These are phyloP conservation scores for Mucor sp. DNA, from an alignment of 371 early-diverging fungal genomes.

Conservation along the genomic window DNA sequence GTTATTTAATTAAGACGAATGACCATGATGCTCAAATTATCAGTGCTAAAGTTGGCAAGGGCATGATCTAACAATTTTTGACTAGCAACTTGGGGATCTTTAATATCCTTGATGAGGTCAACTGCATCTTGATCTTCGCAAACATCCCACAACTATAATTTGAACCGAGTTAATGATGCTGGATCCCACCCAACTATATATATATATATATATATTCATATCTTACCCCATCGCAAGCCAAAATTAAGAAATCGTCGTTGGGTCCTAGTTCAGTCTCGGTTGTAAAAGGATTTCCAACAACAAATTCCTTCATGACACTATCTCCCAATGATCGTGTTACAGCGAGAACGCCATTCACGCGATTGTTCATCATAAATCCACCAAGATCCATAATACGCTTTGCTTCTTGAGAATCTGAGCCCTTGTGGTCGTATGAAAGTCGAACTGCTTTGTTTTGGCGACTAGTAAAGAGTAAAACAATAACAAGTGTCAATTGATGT, in stretches of 20 bases:
- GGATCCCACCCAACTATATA: no score
- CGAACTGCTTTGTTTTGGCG: constrained; percentile 85
- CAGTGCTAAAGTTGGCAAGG: constrained; percentile 88
- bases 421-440: constrained; percentile 97
- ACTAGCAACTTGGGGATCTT: constrained; percentile 82
- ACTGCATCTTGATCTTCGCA: constrained; percentile 94
- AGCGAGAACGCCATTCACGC: constrained; percentile 98
- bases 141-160: constrained; percentile 96
- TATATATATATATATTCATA: no score
- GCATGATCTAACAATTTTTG: constrained; percentile 86
- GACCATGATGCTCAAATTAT: constrained; percentile 92
- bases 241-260: constrained; percentile 81
- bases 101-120: constrained; percentile 77
- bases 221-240: constrained; percentile 98
- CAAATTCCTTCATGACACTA: constrained; percentile 92
- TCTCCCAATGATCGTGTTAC: constrained; percentile 98
- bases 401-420: constrained; percentile 86
- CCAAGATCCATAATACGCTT: constrained; percentile 90
- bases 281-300: constrained; percentile 94
- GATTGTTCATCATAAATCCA: constrained; percentile 95
- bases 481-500: neutral
- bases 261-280: constrained; percentile 80
- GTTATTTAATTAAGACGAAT: constrained; percentile 30
- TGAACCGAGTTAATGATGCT: neutral
- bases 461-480: constrained; percentile 43